phyloP scores from a whole-genome alignment of 805 yeast species.

The Candida awuae region DNA sequence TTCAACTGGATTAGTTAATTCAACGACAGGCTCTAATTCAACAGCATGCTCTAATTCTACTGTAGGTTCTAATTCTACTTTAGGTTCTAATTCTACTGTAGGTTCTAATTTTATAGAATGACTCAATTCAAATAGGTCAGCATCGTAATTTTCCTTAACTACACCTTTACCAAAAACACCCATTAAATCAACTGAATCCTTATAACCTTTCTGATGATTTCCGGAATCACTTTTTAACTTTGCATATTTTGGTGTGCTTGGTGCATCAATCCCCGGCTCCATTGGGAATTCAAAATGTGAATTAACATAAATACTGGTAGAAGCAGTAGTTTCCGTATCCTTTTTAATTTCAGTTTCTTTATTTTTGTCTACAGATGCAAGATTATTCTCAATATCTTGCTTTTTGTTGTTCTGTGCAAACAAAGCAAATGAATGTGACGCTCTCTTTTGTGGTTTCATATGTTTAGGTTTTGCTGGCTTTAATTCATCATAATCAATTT shows the following conservation, averaged over 20 bases:
- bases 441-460: slow-evolving; percentile 1
- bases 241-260: slow-evolving; percentile 5
- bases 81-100: not conserved
- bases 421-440: slow-evolving; percentile 2
- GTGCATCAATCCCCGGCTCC: slow-evolving; percentile 1
- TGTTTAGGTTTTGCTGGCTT: slow-evolving; percentile 10
- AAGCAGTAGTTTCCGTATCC: slow-evolving; percentile 1
- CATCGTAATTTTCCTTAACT: slow-evolving; percentile 1
- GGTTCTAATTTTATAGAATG: not conserved
- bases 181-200: slow-evolving; percentile 14
- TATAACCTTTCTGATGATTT: slow-evolving; percentile 6
- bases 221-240: slow-evolving; percentile 5
- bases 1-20: not conserved
- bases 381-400: no score
- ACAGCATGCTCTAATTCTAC: not conserved
- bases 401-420: not conserved
- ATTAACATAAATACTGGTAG: slow-evolving; percentile 24
- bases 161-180: not conserved
- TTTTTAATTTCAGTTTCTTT: not conserved
- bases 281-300: slow-evolving; percentile 29
- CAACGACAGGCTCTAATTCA: not conserved
- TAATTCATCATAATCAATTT: not conserved
- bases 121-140: slow-evolving; percentile 12
- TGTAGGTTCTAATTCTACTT: not conserved
- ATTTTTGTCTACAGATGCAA: no score